phyloP scores from a whole-genome alignment of 1,284 basidiomycete genomes.

The Fomes fomentarius region DNA sequence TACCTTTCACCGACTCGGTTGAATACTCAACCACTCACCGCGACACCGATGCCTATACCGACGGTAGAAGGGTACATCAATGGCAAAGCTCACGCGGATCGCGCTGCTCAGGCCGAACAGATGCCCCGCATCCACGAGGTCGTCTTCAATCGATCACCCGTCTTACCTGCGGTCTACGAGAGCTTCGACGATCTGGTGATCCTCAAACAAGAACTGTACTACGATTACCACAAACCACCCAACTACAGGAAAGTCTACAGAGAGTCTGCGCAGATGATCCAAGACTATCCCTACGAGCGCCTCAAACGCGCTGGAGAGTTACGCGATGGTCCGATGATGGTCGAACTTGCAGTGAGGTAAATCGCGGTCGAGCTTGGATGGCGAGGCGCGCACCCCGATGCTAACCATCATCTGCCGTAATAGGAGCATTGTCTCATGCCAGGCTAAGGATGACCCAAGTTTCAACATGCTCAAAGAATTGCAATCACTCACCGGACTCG shows the following conservation, averaged over 20 bases:
- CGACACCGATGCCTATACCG: too few species aligned
- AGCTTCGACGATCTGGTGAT: constrained; percentile 1
- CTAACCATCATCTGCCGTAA: neutral
- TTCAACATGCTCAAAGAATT: too few species aligned
- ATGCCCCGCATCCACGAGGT: neutral
- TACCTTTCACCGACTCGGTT: too few species aligned
- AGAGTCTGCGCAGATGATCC: neutral
- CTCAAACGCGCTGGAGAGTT: neutral
- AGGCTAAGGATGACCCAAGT: too few species aligned
- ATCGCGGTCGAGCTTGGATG: too few species aligned
- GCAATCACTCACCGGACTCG: too few species aligned
- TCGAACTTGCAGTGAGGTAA: constrained; percentile 2
- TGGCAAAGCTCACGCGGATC: too few species aligned
- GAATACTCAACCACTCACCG: too few species aligned
- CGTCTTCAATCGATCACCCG: neutral
- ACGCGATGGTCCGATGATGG: neutral
- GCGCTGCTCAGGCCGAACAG: neutral
- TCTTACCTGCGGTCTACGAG: neutral
- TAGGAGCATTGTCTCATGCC: neutral
- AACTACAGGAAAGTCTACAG: neutral
- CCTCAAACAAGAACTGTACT: neutral
- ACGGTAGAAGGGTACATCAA: too few species aligned
- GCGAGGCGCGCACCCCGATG: too few species aligned
- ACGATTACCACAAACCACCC: neutral
- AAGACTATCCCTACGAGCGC: neutral